phyloP scores from a whole-genome alignment of 345 rosid genomes.

The Crucihimalaya himalaica region DNA sequence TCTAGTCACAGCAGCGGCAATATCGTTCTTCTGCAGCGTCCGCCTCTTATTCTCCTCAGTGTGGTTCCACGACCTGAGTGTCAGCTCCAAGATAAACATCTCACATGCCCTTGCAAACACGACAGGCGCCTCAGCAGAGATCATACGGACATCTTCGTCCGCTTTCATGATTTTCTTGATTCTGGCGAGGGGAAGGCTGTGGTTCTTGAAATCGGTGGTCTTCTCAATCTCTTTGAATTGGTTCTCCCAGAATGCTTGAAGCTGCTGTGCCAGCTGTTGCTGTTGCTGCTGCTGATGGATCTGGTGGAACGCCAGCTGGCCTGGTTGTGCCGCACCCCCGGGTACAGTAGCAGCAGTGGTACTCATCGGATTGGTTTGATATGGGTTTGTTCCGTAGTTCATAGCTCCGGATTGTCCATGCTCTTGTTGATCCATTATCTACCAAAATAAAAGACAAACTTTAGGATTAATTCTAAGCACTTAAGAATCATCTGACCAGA shows the following conservation, averaged over 20 bases:
- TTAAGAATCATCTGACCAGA: slow-evolving; percentile 3
- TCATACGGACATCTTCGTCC: slow-evolving; percentile 96
- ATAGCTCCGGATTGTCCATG: slow-evolving; percentile 64
- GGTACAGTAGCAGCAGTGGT: slow-evolving; percentile 32
- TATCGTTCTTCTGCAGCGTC: slow-evolving; percentile 93
- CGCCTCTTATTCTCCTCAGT: slow-evolving; percentile 95
- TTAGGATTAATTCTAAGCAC: neutral
- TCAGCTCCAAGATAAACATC: slow-evolving; percentile 92
- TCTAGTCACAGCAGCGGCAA: slow-evolving; percentile 92
- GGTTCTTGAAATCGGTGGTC: slow-evolving; percentile 86
- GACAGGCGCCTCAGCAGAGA: slow-evolving; percentile 96
- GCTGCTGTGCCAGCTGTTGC: slow-evolving; percentile 87
- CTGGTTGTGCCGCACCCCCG: slow-evolving; percentile 39
- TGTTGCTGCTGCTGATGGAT: slow-evolving; percentile 89
- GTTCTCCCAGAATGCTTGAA: slow-evolving; percentile 79
- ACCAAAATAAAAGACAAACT: neutral
- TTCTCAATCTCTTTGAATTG: slow-evolving; percentile 84
- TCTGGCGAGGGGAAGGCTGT: slow-evolving; percentile 91
- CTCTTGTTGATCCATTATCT: slow-evolving; percentile 74
- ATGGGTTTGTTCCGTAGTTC: slow-evolving; percentile 65
- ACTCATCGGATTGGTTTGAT: slow-evolving; percentile 61
- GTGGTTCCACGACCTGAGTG: slow-evolving; percentile 95
- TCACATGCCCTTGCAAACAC: slow-evolving; percentile 97
- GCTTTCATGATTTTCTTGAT: slow-evolving; percentile 99
- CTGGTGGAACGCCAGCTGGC: slow-evolving; percentile 64